A percentile compares a stretch with the other conserved stretches of the same genome.
phyloP scores from a whole-genome alignment of 73 alveolate genomes.

The Paramecium tetraurelia region DNA sequence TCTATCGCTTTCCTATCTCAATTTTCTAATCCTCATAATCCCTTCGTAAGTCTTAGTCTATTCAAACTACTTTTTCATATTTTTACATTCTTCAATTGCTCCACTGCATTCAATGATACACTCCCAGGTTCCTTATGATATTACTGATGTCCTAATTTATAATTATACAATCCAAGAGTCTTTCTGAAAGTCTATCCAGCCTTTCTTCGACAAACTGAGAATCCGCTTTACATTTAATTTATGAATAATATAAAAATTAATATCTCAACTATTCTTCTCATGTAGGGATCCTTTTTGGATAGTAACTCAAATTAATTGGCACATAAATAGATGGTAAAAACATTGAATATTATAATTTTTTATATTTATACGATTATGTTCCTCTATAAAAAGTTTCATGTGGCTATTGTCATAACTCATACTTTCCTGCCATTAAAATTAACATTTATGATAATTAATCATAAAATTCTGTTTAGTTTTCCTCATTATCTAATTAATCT shows the following conservation, averaged over 20 bases:
- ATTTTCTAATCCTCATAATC: background rate
- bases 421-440: background rate
- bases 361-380: background rate
- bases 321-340: no score
- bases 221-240: background rate
- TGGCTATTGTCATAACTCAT: background rate
- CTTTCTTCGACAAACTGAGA: conserved; percentile 25
- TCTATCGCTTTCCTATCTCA: conserved; percentile 45
- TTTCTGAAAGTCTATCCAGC: conserved; percentile 47
- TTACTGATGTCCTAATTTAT: conserved; percentile 40
- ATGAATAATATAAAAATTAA: background rate
- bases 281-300: background rate
- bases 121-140: conserved; percentile 56
- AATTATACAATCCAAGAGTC: conserved; percentile 54
- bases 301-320: no score
- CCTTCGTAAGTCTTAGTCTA: background rate
- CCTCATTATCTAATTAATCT: background rate
- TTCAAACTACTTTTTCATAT: background rate
- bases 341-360: no score
- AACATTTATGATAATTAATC: background rate
- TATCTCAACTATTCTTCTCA: background rate
- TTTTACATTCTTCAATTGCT: conserved; percentile 35
- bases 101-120: conserved; percentile 32
- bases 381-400: background rate
- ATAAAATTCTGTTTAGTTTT: background rate